phyloP scores from a whole-genome alignment of 1,284 basidiomycete genomes.

The Mixia osmundae region DNA sequence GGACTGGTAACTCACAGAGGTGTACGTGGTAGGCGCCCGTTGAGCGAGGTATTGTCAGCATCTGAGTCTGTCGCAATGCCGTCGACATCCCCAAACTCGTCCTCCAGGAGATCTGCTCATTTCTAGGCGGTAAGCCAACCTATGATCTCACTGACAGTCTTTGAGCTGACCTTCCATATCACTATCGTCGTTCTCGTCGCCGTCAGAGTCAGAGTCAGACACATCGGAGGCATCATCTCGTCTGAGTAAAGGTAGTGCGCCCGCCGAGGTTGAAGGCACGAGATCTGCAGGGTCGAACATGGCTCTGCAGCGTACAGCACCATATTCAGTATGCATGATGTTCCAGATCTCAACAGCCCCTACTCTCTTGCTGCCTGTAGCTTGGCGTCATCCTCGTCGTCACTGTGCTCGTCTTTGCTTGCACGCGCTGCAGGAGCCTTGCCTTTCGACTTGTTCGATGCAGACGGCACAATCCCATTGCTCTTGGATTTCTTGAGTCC shows the following conservation, averaged over 20 bases:
- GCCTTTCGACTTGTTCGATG: constrained; percentile 9
- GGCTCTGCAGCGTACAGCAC: constrained; percentile 8
- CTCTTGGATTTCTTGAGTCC: constrained; percentile 8
- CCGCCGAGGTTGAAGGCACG: constrained; percentile 11
- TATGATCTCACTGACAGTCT: constrained; percentile 12
- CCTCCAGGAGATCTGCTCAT: constrained; percentile 24
- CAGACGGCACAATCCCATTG: constrained; percentile 11
- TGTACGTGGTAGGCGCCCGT: neutral
- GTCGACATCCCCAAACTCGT: constrained; percentile 25
- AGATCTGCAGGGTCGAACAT: constrained; percentile 18
- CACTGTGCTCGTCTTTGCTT: constrained; percentile 6
- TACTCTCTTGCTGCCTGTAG: constrained; percentile 12
- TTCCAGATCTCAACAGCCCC: constrained; percentile 1
- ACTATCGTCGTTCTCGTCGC: constrained; percentile 21
- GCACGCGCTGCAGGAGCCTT: constrained; percentile 3
- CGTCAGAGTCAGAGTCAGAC: constrained; percentile 36
- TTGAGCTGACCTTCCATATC: constrained; percentile 11
- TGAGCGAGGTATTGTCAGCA: constrained; percentile 1
- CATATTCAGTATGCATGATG: neutral
- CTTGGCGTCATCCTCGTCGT: constrained; percentile 11
- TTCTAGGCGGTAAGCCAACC: no score
- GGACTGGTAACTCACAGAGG: no score
- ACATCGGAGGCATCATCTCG: constrained; percentile 30
- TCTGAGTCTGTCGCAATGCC: constrained; percentile 12
- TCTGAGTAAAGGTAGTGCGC: constrained; percentile 14